A percentile compares a stretch with the other conserved stretches of the same genome.
Conservation (phyloP, 345 rosid species). For the Noccaea bulbosa region DNA sequence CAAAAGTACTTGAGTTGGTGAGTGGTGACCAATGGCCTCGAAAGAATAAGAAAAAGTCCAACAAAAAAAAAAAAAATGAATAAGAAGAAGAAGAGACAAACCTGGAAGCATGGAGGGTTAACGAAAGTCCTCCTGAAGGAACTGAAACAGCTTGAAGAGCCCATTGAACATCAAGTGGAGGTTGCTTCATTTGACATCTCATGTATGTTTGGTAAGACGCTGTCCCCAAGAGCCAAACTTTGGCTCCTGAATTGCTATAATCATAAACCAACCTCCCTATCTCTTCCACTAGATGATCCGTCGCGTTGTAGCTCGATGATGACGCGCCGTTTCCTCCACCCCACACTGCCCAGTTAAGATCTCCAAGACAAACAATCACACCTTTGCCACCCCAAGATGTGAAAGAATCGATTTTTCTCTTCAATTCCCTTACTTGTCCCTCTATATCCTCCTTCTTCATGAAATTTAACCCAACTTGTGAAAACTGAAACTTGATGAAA, state of each 20-base stretch:
- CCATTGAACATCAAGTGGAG: conserved; percentile 85
- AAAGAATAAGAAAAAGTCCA: background rate
- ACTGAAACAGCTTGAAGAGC: conserved; percentile 78
- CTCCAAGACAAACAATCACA: conserved; percentile 78
- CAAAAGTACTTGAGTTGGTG: conserved; percentile 42
- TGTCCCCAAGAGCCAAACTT: conserved; percentile 75
- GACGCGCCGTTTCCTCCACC: conserved; percentile 15
- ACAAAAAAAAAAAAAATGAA: background rate
- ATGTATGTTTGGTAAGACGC: conserved; percentile 81
- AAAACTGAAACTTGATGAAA: conserved; percentile 70
- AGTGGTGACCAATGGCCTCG: background rate
- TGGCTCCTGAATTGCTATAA: conserved; percentile 45
- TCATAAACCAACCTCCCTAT: conserved; percentile 61
- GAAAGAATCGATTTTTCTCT: conserved; percentile 60
- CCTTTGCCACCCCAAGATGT: conserved; percentile 53
- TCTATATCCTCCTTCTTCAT: conserved; percentile 74
- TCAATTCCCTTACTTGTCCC: conserved; percentile 58
- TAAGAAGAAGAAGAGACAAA: conserved; percentile 23
- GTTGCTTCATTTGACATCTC: conserved; percentile 83
- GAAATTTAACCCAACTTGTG: conserved; percentile 63
- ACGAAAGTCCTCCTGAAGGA: conserved; percentile 78
- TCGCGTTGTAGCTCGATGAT: conserved; percentile 50
- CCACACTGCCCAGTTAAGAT: conserved; percentile 73
- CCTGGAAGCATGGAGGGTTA: conserved; percentile 83
- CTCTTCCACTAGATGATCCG: conserved; percentile 68